Conservation (phyloP, 1,284 basidiomycete species). For the Ganoderma lingzhi region DNA sequence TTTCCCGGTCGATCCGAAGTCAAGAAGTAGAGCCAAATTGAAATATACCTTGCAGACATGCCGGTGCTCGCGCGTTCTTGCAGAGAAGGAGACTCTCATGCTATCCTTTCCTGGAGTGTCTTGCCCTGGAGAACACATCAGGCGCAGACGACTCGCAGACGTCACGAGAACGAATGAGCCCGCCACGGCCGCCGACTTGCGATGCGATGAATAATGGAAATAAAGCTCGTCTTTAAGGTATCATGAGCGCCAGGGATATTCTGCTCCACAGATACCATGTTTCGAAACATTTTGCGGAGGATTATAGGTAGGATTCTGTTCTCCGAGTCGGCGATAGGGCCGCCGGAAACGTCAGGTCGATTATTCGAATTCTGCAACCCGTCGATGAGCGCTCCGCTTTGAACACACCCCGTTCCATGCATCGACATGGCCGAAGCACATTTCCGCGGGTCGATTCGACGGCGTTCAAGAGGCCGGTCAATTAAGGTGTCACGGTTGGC, state of each 20-base stretch:
- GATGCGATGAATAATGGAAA: not conserved
- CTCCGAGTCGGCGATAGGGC: not conserved
- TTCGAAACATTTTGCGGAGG: not conserved
- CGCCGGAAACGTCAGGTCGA: not conserved
- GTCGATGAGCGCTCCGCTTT: not conserved
- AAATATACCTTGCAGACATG: not conserved
- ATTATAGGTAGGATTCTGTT: not conserved
- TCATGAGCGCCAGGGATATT: not conserved
- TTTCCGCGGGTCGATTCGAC: constrained; percentile 1
- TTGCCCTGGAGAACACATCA: not conserved
- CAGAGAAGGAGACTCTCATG: not conserved
- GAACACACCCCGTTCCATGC: not conserved
- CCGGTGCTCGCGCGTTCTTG: not conserved
- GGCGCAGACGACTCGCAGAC: not conserved
- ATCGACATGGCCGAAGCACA: not conserved
- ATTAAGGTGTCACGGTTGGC: not conserved
- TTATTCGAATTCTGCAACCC: not conserved
- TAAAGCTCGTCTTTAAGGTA: not conserved
- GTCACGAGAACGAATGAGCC: not conserved
- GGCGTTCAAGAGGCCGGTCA: not conserved
- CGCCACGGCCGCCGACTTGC: not conserved
- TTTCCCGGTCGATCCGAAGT: not conserved
- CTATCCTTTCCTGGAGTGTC: not conserved
- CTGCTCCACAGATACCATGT: not conserved
- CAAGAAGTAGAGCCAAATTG: constrained; percentile 1